These are phyloP conservation scores for Sonneratia caseolaris DNA, from an alignment of 345 rosid species.

Conservation along the genomic window DNA sequence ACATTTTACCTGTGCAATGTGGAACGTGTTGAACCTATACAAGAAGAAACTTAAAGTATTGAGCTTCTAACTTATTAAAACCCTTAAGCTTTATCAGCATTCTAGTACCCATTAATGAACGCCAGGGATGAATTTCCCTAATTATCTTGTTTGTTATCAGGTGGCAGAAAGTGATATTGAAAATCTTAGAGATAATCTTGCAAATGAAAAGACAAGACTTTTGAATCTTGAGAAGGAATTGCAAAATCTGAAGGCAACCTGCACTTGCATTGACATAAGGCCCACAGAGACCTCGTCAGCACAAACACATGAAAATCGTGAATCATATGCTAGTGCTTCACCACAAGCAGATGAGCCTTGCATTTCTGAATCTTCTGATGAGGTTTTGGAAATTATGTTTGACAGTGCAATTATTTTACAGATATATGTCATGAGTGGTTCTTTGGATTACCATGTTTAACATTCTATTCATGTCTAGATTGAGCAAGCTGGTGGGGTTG, in stretches of 20 bases:
- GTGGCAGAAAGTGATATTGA: constrained; percentile 52
- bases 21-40: constrained; percentile 72
- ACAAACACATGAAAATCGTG: constrained; percentile 15
- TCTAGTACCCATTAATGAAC: neutral
- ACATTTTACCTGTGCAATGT: constrained; percentile 61
- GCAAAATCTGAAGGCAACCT: constrained; percentile 35
- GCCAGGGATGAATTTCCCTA: neutral
- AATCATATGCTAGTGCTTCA: constrained; percentile 12
- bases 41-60: constrained; percentile 62
- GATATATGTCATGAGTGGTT: neutral
- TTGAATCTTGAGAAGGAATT: constrained; percentile 46
- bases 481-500: neutral
- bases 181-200: constrained; percentile 39
- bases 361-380: constrained; percentile 9
- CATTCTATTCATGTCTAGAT: neutral
- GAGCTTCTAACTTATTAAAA: neutral
- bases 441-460: neutral
- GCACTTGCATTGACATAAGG: constrained; percentile 23
- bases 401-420: neutral
- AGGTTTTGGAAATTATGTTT: constrained; percentile 18
- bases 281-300: constrained; percentile 14
- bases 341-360: constrained; percentile 11
- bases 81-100: neutral
- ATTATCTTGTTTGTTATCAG: constrained; percentile 24
- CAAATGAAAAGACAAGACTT: constrained; percentile 38